Evolutionary conservation across 2,329 filamentous ascomycete genomes (phyloP), one percentile per base, ranked within the genome.

Genomic region (Cordyceps sp.): DNA sequence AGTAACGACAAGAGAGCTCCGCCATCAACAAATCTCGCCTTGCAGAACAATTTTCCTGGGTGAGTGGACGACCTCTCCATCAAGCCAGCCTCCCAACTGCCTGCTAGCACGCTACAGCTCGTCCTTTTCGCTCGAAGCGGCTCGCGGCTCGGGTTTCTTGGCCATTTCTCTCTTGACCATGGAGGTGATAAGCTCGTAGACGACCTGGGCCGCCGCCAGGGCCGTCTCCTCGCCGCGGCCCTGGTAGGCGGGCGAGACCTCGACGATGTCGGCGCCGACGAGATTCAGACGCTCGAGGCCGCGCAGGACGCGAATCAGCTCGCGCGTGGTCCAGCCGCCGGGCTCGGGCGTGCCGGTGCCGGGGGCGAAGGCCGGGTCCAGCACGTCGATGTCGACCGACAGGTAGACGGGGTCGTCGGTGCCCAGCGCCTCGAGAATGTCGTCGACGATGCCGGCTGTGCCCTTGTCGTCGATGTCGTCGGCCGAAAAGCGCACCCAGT

Each of bases 401-500:
- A 92, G 59, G 48, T 93, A 92, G 1, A 93, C 82, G 0, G 82
- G 83, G 41, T 71, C 73, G 40, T 82, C 71, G 16, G 74, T 78
- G 1, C 82, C 83, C 5, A 92, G 73, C 1, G 73, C 67, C 6
- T 67, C 52, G 49, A 92, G 61, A 47, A 93, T 92, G 26, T 60
- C 58, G 15, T 72, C 58, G 13, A 86, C 66, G 37, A 93, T 65
- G 3, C 80, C 83, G 38, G 62, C 58, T 0, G 73, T 66, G 19
- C 85, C 84, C 9, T 90, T 55, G 19, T 86, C 82, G 52, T 93
- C 85, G 37, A 93, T 84, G 43, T 92, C 84, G 51, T 93, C 83
- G 9, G 80, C 72, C 2, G 72, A 67, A 42, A 92, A 80, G 12
- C 82, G 74, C 36, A 80, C 54, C 69, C 85, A 93, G 37, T 80